Percentiles rank a stretch among this genome's conserved stretches.
These are phyloP conservation scores for Pestalotiopsis sp. DNA, from an alignment of 2,329 filamentous ascomycete species.

Conservation along the genomic window DNA sequence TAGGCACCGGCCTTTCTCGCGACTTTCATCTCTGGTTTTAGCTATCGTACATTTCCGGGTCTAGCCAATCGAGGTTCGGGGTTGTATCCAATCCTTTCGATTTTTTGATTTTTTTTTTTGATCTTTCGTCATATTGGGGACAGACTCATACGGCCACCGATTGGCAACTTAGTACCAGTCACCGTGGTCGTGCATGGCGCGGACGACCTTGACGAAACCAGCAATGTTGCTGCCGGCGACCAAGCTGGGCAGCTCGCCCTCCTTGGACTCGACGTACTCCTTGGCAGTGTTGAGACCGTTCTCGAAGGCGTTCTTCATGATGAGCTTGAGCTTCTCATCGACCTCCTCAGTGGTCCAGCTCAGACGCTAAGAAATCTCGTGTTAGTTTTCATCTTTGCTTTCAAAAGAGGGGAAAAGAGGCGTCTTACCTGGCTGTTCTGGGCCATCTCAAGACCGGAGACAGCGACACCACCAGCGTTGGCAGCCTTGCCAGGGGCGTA, in stretches of 20 bases:
- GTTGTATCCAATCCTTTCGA: not conserved
- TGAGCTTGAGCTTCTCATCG: conserved; percentile 84
- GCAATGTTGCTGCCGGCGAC: conserved; percentile 97
- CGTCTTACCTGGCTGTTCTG: conserved; percentile 73
- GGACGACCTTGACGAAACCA: conserved; percentile 93
- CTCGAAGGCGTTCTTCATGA: conserved; percentile 94
- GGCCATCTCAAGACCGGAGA: conserved; percentile 97
- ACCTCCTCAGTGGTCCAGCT: conserved; percentile 89
- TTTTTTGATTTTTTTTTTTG: not conserved
- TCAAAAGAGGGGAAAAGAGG: not conserved
- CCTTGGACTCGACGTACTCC: conserved; percentile 78
- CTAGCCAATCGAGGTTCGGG: not conserved
- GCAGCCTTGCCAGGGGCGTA: conserved; percentile 97
- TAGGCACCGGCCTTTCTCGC: not conserved
- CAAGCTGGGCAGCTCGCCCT: conserved; percentile 85
- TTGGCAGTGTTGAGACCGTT: conserved; percentile 87
- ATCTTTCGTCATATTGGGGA: not conserved
- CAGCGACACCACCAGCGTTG: conserved; percentile 96
- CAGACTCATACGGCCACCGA: not conserved
- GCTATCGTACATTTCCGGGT: not conserved
- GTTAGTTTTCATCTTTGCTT: not conserved
- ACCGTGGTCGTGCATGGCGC: conserved; percentile 94
- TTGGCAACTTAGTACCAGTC: conserved; percentile 68
- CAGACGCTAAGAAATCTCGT: conserved; percentile 58
- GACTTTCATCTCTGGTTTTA: not conserved